Base-by-base conservation (phyloP, 2,329 filamentous ascomycete species). In the Penicillium sp. region DNA sequence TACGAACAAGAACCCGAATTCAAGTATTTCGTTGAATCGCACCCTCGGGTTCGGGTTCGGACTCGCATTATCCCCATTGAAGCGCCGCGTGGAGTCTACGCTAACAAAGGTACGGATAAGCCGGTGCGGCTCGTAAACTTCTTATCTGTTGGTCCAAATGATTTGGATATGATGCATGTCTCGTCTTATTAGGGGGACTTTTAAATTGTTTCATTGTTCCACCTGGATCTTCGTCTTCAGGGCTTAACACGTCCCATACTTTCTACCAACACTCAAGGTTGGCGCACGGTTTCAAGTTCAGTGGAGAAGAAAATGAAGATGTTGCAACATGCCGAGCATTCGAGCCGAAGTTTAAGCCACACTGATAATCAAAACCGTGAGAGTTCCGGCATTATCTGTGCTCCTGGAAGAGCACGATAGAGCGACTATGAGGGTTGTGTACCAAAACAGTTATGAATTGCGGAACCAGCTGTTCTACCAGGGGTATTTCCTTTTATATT, bases 11-110 rank as follows among this genome's bases (percentile, higher is more conserved):
- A 41, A 33, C 36, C 45, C 36, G 36, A 42, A 22, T 4, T 22
- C 36, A 3, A 3, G 20, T 22, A 22, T 22, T 22, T 22, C 4
- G 4, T 22, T 22, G 20, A 4, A 22, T 22, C 20, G 20, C 20
- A 22, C 4, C 3, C 6, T 46, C 49, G 43, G 49, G 35, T 46
- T 50, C 48, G 36, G 22, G 42, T 24, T 51, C 48, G 48, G 44
- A 22, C 36, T 51, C 44, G 38, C 30, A 28, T 13, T 25, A 16
- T 24, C 35, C 45, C 45, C 20, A 31, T 36, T 33, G 45, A 47
- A 47, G 41, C 36, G 25, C 25, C 25, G 25, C 9, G 25, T 9
- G 25, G 25, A 27, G 25, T 27, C 25, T 27, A 27, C 25, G 9
- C 25, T 9, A 27, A 5, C 25, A 27, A 27, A 9, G 25, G 9